Conservation (phyloP, 2,329 filamentous ascomycete species). For the Aspergillus brunneoviolaceus region DNA sequence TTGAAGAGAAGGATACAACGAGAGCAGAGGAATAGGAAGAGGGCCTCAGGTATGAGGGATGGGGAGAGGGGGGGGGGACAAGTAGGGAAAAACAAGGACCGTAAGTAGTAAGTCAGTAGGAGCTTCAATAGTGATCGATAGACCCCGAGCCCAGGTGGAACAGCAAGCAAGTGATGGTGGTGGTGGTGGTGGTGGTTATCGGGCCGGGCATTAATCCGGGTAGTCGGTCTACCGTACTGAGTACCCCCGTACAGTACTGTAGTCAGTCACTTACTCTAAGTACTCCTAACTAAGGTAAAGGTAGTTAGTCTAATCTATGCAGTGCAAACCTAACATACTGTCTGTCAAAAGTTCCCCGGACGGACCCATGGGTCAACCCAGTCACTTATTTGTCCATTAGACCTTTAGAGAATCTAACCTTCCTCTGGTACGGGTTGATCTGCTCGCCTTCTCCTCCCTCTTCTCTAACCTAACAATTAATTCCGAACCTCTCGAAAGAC, state of each 20-base stretch:
- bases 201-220: slow-evolving; percentile 35
- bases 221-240: too few relatives aligned
- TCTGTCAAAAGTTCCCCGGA: slow-evolving; percentile 25
- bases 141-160: slow-evolving; percentile 8
- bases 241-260: too few relatives aligned
- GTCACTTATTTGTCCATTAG: slow-evolving; percentile 4
- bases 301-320: slow-evolving; percentile 5
- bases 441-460: slow-evolving; percentile 5
- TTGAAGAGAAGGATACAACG: slow-evolving; percentile 18
- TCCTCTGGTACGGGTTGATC: neutral
- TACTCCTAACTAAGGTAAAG: neutral
- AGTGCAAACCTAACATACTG: neutral
- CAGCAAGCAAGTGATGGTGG: slow-evolving; percentile 14
- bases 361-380: slow-evolving; percentile 25
- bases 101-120: slow-evolving; percentile 4
- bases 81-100: slow-evolving; percentile 15
- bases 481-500: neutral
- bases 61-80: slow-evolving; percentile 7
- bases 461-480: neutral
- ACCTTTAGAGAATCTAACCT: slow-evolving; percentile 8
- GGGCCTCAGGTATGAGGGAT: slow-evolving; percentile 15
- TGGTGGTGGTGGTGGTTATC: slow-evolving; percentile 10
- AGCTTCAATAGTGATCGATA: slow-evolving; percentile 16
- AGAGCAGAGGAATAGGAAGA: slow-evolving; percentile 14
- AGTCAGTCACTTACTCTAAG: too few relatives aligned